Percentiles rank a stretch among this genome's conserved stretches.
These are phyloP conservation scores for Solanum hybrid DNA, from an alignment of 305 asterid species.

Conservation along the genomic window DNA sequence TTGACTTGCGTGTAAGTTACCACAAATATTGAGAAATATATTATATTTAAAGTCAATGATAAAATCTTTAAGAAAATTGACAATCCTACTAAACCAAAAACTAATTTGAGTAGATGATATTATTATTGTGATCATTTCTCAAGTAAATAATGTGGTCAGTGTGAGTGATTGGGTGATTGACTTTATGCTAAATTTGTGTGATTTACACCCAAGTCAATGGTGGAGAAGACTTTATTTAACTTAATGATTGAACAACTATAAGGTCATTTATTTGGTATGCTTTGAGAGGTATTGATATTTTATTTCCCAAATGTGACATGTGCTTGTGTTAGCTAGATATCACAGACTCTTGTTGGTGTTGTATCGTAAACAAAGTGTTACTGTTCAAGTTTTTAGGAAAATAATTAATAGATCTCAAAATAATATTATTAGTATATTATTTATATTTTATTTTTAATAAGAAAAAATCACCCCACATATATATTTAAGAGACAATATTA, in stretches of 20 bases:
- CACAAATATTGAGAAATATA: not conserved
- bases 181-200: not conserved
- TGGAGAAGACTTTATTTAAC: not conserved
- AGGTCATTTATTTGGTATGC: no score
- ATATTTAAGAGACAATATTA: no score
- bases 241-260: not conserved
- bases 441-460: no score
- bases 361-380: not conserved
- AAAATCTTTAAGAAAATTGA: no score
- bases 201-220: not conserved
- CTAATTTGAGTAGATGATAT: not conserved
- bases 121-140: not conserved
- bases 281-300: no score
- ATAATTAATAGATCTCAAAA: not conserved
- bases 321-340: no score
- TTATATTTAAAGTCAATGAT: no score
- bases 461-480: no score
- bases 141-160: not conserved
- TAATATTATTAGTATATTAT: not conserved
- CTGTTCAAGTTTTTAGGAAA: not conserved
- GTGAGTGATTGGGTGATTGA: not conserved
- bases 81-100: not conserved
- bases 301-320: no score
- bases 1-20: not conserved
- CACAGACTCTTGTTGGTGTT: no score